Conservation (phyloP, 176 grass and related monocot genomes). For the Zoysia japonica region DNA sequence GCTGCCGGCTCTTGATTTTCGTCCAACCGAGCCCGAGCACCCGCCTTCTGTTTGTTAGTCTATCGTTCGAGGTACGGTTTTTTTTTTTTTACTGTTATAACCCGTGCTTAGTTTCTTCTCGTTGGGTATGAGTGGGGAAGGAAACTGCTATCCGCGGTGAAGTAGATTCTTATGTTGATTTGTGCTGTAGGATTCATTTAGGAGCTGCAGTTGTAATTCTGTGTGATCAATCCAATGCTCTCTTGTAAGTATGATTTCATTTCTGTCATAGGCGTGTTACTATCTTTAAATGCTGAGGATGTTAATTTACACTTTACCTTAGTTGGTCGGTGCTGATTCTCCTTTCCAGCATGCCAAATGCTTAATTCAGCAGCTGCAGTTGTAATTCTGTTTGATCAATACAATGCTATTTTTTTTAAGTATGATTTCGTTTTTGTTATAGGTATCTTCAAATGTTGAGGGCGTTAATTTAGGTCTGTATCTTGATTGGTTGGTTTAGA, state of each 20-base stretch:
- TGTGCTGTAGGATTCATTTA: background rate
- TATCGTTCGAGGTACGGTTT: background rate
- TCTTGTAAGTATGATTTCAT: background rate
- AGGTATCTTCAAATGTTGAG: background rate
- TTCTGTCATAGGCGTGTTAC: background rate
- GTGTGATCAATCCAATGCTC: background rate
- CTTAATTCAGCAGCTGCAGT: background rate
- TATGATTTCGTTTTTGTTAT: background rate
- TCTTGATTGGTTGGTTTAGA: background rate
- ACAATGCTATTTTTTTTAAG: background rate
- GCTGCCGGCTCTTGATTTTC: background rate
- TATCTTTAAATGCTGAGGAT: background rate
- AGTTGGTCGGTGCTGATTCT: background rate
- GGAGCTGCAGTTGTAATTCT: background rate
- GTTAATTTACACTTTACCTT: background rate
- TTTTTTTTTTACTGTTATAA: background rate
- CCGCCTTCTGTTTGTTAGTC: background rate
- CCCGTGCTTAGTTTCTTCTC: background rate
- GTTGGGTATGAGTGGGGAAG: background rate
- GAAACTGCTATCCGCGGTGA: background rate
- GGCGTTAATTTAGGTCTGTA: background rate
- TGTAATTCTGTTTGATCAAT: background rate
- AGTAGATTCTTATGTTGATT: too few species aligned
- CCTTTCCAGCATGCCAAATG: background rate
- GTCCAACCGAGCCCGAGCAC: background rate